Conservation (phyloP, 108 stramenopile genomes). For the Stephanodiscus triporus region DNA sequence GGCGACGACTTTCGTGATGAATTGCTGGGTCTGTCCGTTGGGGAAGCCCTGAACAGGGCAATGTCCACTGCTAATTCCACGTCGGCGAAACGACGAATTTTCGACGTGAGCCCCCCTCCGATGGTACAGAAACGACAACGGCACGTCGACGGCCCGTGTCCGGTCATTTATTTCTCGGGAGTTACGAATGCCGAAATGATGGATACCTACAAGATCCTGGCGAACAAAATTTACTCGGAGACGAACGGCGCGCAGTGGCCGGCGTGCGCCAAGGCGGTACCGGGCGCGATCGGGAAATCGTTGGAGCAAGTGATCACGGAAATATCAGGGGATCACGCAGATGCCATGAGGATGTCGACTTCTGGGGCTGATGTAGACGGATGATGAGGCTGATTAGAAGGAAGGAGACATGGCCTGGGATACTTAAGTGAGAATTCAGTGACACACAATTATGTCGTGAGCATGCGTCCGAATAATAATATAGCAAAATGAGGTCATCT, state of each 20-base stretch:
- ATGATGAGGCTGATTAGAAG: background rate
- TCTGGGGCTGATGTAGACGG: background rate
- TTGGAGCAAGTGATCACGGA: constrained; percentile 65
- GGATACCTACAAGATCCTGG: constrained; percentile 65
- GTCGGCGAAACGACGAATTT: background rate
- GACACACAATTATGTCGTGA: too few species aligned
- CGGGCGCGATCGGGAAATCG: constrained; percentile 64
- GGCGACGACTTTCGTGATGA: background rate
- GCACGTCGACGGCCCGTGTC: constrained; percentile 21
- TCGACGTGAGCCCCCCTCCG: background rate
- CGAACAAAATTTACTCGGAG: constrained; percentile 68
- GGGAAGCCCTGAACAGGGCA: constrained; percentile 49
- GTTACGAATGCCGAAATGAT: constrained; percentile 78
- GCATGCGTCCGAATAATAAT: too few species aligned
- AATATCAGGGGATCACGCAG: constrained; percentile 74
- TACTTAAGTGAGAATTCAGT: too few species aligned
- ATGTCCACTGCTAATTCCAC: background rate
- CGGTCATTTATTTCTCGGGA: constrained; percentile 70
- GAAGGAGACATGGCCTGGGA: too few species aligned
- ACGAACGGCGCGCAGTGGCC: constrained; percentile 47
- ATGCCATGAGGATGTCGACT: constrained; percentile 54
- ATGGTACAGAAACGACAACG: background rate
- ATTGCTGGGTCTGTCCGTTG: constrained; percentile 52
- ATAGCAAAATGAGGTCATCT: too few species aligned
- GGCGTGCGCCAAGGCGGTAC: constrained; percentile 80